Evolutionary conservation across 2,329 filamentous ascomycete species (phyloP), one percentile per base, ranked within the genome.

Genomic region (Colletotrichum sp.): DNA sequence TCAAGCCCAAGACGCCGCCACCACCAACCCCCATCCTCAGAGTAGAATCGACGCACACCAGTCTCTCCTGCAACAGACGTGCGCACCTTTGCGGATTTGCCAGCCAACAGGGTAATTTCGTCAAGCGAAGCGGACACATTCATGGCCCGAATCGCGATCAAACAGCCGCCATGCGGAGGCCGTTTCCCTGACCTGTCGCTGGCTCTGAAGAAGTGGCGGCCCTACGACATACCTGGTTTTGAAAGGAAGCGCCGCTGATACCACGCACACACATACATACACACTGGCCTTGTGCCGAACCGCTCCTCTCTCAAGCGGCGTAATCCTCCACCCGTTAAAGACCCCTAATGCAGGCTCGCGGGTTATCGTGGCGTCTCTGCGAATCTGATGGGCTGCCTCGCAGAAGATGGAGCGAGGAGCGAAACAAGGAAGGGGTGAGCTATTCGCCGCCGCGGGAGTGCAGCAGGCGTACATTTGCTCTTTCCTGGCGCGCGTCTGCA

Each of bases 101-200:
- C 55, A 71, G 74, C 74, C 74, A 76, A 74, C 71, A 66, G 74
- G 71, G 65, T 74, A 65, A 66, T 65, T 76, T 76, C 73, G n/a
- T 26, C 18, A 62, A 26, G 8, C 63, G 34, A 64, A 34, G 18
- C 64, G 30, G 71, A 10, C 69, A 75, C 58, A 61, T 52, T 32
- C 32, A 55, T 69, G 74, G 48, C 59, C 61, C 55, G 61, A 67
- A 76, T 66, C 71, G 59, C 74, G 66, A 74, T 70, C 59, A 55
- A 76, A 74, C 65, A 74, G 71, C 65, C 66, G 59, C 65, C 65
- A 66, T 70, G 58, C 71, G 65, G 65, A 65, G 28, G 30, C 21
- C 24, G 55, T 55, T 75, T 59, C 24, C 26, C 71, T 71, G 65
- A 76, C 59, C 48, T 74, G 59, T 73, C 73, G 63, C 58, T 43